These are phyloP conservation scores for Hibiscus trionum DNA, from an alignment of 345 rosid genomes.

Conservation along the genomic window DNA sequence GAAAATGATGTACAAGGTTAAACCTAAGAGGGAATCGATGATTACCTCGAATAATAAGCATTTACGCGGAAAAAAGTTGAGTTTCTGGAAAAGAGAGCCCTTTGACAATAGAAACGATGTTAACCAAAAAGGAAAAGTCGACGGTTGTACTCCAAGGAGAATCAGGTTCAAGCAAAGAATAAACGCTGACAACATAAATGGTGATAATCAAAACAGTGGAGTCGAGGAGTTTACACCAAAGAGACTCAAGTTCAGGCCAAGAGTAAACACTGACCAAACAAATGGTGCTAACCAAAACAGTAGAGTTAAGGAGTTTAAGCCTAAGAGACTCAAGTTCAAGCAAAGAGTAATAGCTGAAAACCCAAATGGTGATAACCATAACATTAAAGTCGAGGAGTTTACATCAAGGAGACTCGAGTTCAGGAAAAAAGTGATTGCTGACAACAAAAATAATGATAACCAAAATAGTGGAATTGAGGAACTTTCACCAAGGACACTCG, in stretches of 20 bases:
- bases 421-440: slow-evolving; percentile 29
- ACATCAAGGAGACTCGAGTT: slow-evolving; percentile 50
- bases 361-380: slow-evolving; percentile 21
- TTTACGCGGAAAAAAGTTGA: slow-evolving; percentile 16
- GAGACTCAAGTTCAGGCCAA: no score
- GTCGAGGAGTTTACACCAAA: no score
- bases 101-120: slow-evolving; percentile 6
- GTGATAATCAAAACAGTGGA: no score
- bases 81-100: slow-evolving; percentile 50
- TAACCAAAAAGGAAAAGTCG: slow-evolving; percentile 11
- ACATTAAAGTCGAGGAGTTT: neutral
- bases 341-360: neutral
- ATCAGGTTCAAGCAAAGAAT: slow-evolving; percentile 37
- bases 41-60: slow-evolving; percentile 19
- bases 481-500: neutral
- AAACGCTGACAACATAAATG: no score
- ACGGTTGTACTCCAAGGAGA: slow-evolving; percentile 35
- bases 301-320: slow-evolving; percentile 15
- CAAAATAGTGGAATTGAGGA: neutral
- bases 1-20: slow-evolving; percentile 14
- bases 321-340: slow-evolving; percentile 30
- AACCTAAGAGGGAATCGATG: slow-evolving; percentile 23
- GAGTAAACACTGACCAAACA: no score
- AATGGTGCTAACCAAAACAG: no score
- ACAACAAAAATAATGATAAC: slow-evolving; percentile 21